phyloP scores from a whole-genome alignment of 352 stramenopile species.

The Phytopythium mirpurense region DNA sequence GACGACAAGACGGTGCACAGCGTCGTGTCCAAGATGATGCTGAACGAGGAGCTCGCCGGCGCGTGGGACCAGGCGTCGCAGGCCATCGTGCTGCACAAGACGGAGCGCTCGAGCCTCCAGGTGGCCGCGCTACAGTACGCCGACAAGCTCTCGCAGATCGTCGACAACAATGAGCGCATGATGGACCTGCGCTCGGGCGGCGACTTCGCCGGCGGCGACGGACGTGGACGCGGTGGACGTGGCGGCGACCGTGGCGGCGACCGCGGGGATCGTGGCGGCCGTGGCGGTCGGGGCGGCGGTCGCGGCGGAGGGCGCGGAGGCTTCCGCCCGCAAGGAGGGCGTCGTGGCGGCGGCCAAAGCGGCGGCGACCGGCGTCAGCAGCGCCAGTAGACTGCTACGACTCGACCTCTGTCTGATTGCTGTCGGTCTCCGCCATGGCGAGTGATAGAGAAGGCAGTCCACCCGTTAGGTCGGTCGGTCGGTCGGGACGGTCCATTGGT shows the following conservation, averaged over 20 bases:
- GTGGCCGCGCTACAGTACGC: constrained; percentile 94
- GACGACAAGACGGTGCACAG: constrained; percentile 94
- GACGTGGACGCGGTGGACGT: constrained; percentile 21
- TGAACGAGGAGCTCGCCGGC: constrained; percentile 96
- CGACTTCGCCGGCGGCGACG: constrained; percentile 52
- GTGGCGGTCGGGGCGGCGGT: constrained; percentile 26
- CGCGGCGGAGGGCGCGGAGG: constrained; percentile 47
- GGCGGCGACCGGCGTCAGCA: constrained; percentile 31
- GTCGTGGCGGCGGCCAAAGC: constrained; percentile 24
- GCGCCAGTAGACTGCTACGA: constrained; percentile 3
- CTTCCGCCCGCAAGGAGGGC: constrained; percentile 32
- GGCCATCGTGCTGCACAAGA: constrained; percentile 95
- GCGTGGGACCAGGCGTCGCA: constrained; percentile 98
- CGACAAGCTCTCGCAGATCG: constrained; percentile 89
- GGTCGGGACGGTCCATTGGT: too few species aligned
- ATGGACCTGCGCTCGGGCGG: constrained; percentile 79
- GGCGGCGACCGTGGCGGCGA: constrained; percentile 31
- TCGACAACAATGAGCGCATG: constrained; percentile 90
- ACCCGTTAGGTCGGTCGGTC: too few species aligned
- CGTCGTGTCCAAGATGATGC: constrained; percentile 99
- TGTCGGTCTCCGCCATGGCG: not conserved
- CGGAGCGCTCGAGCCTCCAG: constrained; percentile 93
- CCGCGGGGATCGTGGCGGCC: constrained; percentile 16
- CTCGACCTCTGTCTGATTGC: too few species aligned
- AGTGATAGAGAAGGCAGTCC: constrained; percentile 8